Percentiles rank a stretch among this genome's conserved stretches.
Conservation (phyloP, 2,329 filamentous ascomycete genomes). For the Stagonosporopsis chrysanthemi region DNA sequence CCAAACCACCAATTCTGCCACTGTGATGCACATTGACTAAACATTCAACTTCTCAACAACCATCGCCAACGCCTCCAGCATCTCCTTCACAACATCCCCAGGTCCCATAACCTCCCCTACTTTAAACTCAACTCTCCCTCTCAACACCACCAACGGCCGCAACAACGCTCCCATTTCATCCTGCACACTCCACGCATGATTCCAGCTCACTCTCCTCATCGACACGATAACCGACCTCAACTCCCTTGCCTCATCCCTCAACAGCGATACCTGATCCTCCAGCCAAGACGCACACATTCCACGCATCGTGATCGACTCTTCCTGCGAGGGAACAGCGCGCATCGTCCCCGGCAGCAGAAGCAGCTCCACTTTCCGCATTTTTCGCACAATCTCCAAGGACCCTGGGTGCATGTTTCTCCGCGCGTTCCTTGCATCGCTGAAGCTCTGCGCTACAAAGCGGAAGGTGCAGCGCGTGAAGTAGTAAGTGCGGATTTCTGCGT, state of each 20-base stretch:
- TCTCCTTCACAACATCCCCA: slow-evolving; percentile 1
- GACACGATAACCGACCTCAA: slow-evolving; percentile 11
- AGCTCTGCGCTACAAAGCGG: slow-evolving; percentile 17
- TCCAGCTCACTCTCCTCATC: slow-evolving; percentile 17
- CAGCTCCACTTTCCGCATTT: slow-evolving; percentile 13
- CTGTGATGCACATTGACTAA: not conserved
- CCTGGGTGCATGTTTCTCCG: not conserved
- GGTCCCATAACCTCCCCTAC: slow-evolving; percentile 21
- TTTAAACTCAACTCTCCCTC: slow-evolving; percentile 10
- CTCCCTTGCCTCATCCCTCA: slow-evolving; percentile 20
- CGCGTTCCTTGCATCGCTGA: not conserved
- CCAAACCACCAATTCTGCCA: not conserved
- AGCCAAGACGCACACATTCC: slow-evolving; percentile 18
- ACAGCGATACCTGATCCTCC: slow-evolving; percentile 10
- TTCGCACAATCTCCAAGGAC: not conserved
- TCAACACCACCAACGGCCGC: slow-evolving; percentile 17
- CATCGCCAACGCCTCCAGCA: slow-evolving; percentile 3
- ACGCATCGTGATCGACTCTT: not conserved
- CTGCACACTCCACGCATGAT: slow-evolving; percentile 7
- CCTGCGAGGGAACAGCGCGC: not conserved
- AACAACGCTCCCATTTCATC: slow-evolving; percentile 18
- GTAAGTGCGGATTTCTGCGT: slow-evolving; percentile 22
- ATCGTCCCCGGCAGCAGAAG: slow-evolving; percentile 13
- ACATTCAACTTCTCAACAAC: not conserved
- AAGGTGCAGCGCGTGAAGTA: slow-evolving; percentile 26